Evolutionary conservation across 1,284 basidiomycete genomes (phyloP).

Genomic region (Ganoderma multipileum): DNA sequence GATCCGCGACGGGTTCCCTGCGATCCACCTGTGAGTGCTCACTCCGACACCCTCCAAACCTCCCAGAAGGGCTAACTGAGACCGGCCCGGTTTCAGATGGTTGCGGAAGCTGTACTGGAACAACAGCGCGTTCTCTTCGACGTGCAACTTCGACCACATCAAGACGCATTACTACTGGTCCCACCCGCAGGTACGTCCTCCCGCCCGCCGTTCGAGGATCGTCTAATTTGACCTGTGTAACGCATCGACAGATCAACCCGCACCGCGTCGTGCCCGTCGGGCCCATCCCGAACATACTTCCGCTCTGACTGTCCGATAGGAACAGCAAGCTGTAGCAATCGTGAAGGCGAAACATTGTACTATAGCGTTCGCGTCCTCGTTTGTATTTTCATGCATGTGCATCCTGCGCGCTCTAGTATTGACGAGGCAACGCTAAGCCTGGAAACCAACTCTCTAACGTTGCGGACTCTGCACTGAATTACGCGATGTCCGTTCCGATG

Average conservation of each 20-base stretch:
- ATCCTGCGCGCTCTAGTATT: too few species aligned
- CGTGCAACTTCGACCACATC: slow-evolving; percentile 90
- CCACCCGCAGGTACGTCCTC: slow-evolving; percentile 54
- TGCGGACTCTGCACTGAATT: too few species aligned
- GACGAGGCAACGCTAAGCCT: too few species aligned
- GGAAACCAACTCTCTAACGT: too few species aligned
- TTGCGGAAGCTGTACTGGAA: slow-evolving; percentile 93
- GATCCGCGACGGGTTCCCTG: slow-evolving; percentile 83
- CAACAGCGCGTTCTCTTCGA: slow-evolving; percentile 85
- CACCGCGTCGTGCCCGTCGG: slow-evolving; percentile 77
- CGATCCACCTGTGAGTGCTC: slow-evolving; percentile 67
- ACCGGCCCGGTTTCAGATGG: slow-evolving; percentile 58
- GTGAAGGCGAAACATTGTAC: background rate
- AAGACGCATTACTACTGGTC: slow-evolving; percentile 89
- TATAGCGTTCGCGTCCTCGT: background rate
- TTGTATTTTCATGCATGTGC: too few species aligned
- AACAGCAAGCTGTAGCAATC: background rate
- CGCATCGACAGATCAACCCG: slow-evolving; percentile 50
- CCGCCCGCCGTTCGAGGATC: too few species aligned
- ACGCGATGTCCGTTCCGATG: too few species aligned
- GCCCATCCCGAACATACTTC: slow-evolving; percentile 74
- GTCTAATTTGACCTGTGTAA: background rate
- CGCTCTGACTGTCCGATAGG: slow-evolving; percentile 48
- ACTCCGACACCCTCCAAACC: too few species aligned
- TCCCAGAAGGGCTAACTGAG: too few species aligned